These are phyloP conservation scores for Mortierella antarctica DNA, from an alignment of 192 early-diverging fungal species.

Conservation along the genomic window DNA sequence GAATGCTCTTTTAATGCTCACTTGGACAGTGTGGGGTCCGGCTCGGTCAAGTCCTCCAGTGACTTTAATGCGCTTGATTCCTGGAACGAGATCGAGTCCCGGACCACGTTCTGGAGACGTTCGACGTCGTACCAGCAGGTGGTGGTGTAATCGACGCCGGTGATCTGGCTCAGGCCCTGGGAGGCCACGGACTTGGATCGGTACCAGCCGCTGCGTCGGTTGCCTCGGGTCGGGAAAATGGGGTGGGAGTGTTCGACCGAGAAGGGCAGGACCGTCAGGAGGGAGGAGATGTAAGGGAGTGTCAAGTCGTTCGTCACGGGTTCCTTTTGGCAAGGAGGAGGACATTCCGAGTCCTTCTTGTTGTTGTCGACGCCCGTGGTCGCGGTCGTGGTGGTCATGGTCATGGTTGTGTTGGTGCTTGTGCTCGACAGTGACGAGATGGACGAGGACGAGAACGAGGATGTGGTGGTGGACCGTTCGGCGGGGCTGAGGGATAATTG, in stretches of 20 bases:
- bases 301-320: conserved; percentile 31
- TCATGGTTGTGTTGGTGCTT: neutral
- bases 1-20: neutral
- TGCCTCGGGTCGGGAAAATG: conserved; percentile 46
- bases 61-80: conserved; percentile 39
- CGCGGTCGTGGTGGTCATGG: neutral
- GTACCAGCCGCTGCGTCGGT: conserved; percentile 46
- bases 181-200: conserved; percentile 51
- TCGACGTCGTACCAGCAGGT: conserved; percentile 53
- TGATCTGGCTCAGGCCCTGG: conserved; percentile 38
- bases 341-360: neutral
- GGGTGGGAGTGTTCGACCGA: conserved; percentile 44
- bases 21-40: conserved; percentile 10
- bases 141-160: conserved; percentile 52
- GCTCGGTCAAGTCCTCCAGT: conserved; percentile 42
- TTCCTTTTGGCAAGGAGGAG: neutral
- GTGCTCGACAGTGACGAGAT: neutral
- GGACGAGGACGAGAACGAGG: neutral
- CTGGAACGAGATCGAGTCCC: conserved; percentile 48
- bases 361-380: neutral
- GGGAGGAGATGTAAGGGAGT: conserved; percentile 37
- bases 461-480: too few species aligned
- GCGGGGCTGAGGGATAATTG: too few species aligned
- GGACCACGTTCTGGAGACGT: conserved; percentile 46
- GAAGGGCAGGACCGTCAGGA: conserved; percentile 45